Base-by-base conservation (phyloP, 1,284 basidiomycete genomes). In the Apiotrichum domesticum region DNA sequence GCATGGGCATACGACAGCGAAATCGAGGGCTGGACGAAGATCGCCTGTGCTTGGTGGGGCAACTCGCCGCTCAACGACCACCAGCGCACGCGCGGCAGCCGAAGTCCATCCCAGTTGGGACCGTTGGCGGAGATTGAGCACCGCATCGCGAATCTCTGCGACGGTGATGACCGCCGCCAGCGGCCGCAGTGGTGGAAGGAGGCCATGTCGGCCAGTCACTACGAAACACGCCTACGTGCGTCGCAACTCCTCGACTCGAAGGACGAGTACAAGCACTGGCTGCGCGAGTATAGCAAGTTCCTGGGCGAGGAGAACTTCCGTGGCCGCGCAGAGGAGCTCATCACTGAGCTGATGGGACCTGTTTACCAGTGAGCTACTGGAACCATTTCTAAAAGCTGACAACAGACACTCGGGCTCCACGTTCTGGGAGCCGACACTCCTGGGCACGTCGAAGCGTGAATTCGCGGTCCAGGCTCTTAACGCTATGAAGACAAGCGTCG, bases 341-440 rank as follows among this genome's bases (percentile, higher is more conserved):
- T 93, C 49, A 85, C 82, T 70, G 92, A 94, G 61, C 79, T 96
- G 41, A 85, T 89, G 66, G 93, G 92, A 7, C 91, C 91, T 0
- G 77, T 91, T 46, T 92, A 88, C 74, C 87, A 85, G 88, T 89
- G 64, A 54, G 84, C 80, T 6, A 9, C 45, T 14, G 11, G 4
- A 3, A 14, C 14, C 5, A 37, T 29, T 15, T 4, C 46, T 11
- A 32, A 13, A 14, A 11, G 46, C 58, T 60, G 37, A 57, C 52
- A 35, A 8, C 51, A 56, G 53, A 14, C 45, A 58, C 2, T 35
- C 46, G 3, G 39, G 37, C 11, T 47, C 33, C 13, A 40, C 48
- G 6, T 43, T 55, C 33, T 63, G 57, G 59, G 45, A 51, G 11
- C 55, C 59, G 3, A 51, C 40, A 7, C 34, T 62, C 32, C 42